A percentile compares a stretch with the other conserved stretches of the same genome.
These are phyloP conservation scores for Scleroderma citrinum DNA, from an alignment of 768 basidiomycete species.

Conservation along the genomic window DNA sequence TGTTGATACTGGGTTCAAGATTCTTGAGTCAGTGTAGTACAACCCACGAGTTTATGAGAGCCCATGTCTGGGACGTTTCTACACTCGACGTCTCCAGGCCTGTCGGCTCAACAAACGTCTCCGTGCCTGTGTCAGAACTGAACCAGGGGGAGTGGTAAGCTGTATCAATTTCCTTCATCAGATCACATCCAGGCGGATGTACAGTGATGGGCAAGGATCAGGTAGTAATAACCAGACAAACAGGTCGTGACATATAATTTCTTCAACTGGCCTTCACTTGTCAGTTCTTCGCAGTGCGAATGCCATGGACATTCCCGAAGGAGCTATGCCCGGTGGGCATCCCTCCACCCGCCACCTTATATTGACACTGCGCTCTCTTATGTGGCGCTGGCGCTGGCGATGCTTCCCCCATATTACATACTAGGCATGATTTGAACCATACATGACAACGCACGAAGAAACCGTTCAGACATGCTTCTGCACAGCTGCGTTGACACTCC, in stretches of 20 bases:
- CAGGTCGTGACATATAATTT: slow-evolving; percentile 99
- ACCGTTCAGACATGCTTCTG: slow-evolving; percentile 83
- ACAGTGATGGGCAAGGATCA: slow-evolving; percentile 99
- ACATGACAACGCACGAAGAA: slow-evolving; percentile 65
- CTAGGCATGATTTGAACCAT: slow-evolving; percentile 87
- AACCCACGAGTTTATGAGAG: too few species aligned
- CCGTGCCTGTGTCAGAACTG: slow-evolving; percentile 50
- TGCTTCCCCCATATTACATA: neutral
- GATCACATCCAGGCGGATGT: too few species aligned
- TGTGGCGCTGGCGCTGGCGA: neutral
- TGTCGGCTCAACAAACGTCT: slow-evolving; percentile 78
- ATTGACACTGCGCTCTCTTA: too few species aligned
- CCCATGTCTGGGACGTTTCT: too few species aligned
- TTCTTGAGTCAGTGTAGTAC: too few species aligned
- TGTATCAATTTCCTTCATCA: neutral
- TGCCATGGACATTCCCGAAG: slow-evolving; percentile 95
- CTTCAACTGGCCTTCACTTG: slow-evolving; percentile 97
- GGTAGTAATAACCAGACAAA: slow-evolving; percentile 86
- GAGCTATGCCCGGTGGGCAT: slow-evolving; percentile 89
- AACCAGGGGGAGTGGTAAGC: slow-evolving; percentile 77
- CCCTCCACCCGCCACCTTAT: too few species aligned
- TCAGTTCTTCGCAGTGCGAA: slow-evolving; percentile 96
- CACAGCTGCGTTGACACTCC: slow-evolving; percentile 42
- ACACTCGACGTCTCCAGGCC: too few species aligned
- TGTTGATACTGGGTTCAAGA: too few species aligned